A percentile compares a stretch with the other conserved stretches of the same genome.
These are phyloP conservation scores for Elsinoe arachidis DNA, from an alignment of 2,329 filamentous ascomycete genomes.

Conservation along the genomic window DNA sequence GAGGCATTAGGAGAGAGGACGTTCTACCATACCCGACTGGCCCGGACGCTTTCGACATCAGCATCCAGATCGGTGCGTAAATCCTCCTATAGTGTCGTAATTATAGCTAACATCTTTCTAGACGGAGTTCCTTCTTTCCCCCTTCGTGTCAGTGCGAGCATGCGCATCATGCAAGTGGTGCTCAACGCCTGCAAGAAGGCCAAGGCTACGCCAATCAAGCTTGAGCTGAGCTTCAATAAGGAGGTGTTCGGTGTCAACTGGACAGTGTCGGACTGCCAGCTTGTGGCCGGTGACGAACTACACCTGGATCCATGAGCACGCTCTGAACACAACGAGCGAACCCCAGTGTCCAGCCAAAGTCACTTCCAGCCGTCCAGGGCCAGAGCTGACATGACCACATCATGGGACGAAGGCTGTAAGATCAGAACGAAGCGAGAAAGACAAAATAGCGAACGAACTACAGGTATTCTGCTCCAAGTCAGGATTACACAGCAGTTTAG, in stretches of 20 bases:
- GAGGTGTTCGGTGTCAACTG: neutral
- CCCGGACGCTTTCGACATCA: neutral
- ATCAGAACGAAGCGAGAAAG: too few species aligned
- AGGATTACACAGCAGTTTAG: too few species aligned
- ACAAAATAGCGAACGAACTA: too few species aligned
- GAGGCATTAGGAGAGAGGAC: neutral
- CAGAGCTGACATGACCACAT: too few species aligned
- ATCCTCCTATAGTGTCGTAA: too few species aligned
- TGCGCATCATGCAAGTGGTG: slow-evolving; percentile 1
- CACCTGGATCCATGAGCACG: neutral
- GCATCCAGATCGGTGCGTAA: neutral
- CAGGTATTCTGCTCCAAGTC: too few species aligned
- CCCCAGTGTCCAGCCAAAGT: too few species aligned
- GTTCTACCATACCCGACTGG: neutral
- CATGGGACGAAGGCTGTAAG: too few species aligned
- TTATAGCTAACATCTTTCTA: neutral
- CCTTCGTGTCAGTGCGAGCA: neutral
- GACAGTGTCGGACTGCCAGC: neutral
- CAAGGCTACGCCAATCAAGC: neutral
- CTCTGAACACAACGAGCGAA: too few species aligned
- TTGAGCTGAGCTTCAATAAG: neutral
- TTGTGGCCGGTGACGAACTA: neutral
- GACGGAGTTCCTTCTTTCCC: neutral
- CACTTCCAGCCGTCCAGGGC: too few species aligned
- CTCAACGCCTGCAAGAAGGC: neutral